phyloP scores from a whole-genome alignment of 2,329 filamentous ascomycete genomes.

The Claviceps africana region DNA sequence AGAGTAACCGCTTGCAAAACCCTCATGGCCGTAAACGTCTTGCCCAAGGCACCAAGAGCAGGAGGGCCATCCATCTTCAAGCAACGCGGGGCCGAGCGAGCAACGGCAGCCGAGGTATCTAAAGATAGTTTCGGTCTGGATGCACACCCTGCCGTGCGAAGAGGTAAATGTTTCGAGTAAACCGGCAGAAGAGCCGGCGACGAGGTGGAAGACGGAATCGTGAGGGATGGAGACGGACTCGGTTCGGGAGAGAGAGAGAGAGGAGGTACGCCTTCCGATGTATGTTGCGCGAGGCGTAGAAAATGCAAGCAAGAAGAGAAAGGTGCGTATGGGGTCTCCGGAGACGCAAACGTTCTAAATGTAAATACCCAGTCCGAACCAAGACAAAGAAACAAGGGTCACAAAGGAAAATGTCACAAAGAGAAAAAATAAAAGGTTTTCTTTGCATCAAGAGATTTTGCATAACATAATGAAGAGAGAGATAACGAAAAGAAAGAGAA shows the following conservation, averaged over 20 bases:
- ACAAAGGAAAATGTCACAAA: conserved; percentile 3
- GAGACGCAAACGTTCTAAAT: conserved; percentile 11
- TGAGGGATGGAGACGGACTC: conserved; percentile 8
- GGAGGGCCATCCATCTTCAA: conserved; percentile 32
- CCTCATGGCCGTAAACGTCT: conserved; percentile 63
- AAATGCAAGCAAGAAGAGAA: background rate
- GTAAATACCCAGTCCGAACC: conserved; percentile 8
- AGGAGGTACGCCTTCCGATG: background rate
- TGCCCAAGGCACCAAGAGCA: conserved; percentile 57
- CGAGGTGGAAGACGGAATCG: conserved; percentile 19
- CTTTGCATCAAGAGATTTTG: too few relatives aligned
- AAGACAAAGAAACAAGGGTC: background rate
- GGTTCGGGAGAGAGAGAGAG: background rate
- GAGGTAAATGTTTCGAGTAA: conserved; percentile 27
- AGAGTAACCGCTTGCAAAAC: conserved; percentile 57
- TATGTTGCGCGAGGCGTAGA: background rate
- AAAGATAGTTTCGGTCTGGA: conserved; percentile 29
- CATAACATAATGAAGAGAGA: background rate
- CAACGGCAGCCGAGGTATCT: conserved; percentile 16
- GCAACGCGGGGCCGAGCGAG: conserved; percentile 11
- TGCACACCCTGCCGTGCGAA: conserved; percentile 24
- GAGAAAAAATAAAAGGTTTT: background rate
- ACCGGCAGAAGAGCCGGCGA: conserved; percentile 21
- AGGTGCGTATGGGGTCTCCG: background rate
- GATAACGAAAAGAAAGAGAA: too few relatives aligned